These are phyloP conservation scores for Melastoma candidum DNA, from an alignment of 441 rosid species.

Conservation along the genomic window DNA sequence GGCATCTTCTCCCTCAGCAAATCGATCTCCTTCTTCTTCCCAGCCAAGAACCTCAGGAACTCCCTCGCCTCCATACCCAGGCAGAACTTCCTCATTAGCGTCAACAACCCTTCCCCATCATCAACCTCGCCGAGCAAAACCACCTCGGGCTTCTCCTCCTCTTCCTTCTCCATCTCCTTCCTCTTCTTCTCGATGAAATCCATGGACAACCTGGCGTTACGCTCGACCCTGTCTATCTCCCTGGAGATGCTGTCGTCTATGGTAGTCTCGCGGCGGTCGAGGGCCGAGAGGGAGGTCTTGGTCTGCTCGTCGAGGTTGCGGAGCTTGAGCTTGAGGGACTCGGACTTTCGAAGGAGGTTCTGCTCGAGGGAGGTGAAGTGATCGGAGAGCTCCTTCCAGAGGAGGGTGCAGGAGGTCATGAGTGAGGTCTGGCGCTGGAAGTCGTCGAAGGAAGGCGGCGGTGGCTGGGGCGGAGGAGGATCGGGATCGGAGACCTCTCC, in stretches of 20 bases:
- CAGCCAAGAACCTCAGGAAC: conserved; percentile 71
- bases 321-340: conserved; percentile 61
- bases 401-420: conserved; percentile 95
- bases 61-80: conserved; percentile 60
- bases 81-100: conserved; percentile 40
- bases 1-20: conserved; percentile 56
- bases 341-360: conserved; percentile 63
- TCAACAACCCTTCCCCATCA: conserved; percentile 58
- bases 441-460: conserved; percentile 77
- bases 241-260: conserved; percentile 82
- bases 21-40: conserved; percentile 78
- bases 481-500: conserved; percentile 76
- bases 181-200: conserved; percentile 17
- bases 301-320: conserved; percentile 60
- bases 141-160: conserved; percentile 17
- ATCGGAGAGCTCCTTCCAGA: conserved; percentile 97
- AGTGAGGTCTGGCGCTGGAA: conserved; percentile 89
- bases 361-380: conserved; percentile 84
- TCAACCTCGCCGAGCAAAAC: conserved; percentile 62
- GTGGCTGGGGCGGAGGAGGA: conserved; percentile 44
- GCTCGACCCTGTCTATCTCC: conserved; percentile 53
- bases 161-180: conserved; percentile 3
- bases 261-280: conserved; percentile 76
- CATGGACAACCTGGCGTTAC: conserved; percentile 38
- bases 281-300: conserved; percentile 56